A percentile compares a stretch with the other conserved stretches of the same genome.
Evolutionary conservation across 2,329 filamentous ascomycete species (phyloP).

Genomic region (Trichoderma citrinoviride): DNA sequence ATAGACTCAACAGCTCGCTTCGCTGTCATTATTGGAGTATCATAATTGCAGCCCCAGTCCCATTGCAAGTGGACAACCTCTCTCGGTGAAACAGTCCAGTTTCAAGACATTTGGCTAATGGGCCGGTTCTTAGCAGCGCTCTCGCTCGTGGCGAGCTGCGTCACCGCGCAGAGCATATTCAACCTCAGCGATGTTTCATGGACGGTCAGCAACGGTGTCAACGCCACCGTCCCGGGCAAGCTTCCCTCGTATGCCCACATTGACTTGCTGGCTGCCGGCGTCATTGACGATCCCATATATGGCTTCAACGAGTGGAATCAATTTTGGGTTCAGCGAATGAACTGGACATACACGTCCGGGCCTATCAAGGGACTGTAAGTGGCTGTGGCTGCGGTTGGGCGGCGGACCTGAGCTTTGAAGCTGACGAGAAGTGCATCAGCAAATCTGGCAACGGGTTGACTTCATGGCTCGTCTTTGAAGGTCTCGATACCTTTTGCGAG

Average conservation of each 20-base stretch:
- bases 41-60: neutral
- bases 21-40: neutral
- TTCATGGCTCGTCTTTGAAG: constrained; percentile 59
- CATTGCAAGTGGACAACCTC: neutral
- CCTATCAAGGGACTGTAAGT: constrained; percentile 41
- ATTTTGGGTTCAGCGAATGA: constrained; percentile 50
- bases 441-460: constrained; percentile 24
- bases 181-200: constrained; percentile 6
- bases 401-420: neutral
- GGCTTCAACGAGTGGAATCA: constrained; percentile 59
- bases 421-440: constrained; percentile 27
- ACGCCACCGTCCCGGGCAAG: constrained; percentile 45
- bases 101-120: constrained; percentile 8
- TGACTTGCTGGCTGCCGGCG: constrained; percentile 52
- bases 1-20: neutral
- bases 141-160: neutral
- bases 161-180: neutral
- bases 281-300: constrained; percentile 45
- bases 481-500: constrained; percentile 59
- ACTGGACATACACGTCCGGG: constrained; percentile 59
- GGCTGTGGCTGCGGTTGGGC: neutral
- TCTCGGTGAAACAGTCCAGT: neutral
- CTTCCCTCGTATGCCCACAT: constrained; percentile 59
- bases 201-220: constrained; percentile 21
- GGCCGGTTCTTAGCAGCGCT: neutral